Conservation (phyloP, 164 flowering plant species). For the Liriodendron chinense region DNA sequence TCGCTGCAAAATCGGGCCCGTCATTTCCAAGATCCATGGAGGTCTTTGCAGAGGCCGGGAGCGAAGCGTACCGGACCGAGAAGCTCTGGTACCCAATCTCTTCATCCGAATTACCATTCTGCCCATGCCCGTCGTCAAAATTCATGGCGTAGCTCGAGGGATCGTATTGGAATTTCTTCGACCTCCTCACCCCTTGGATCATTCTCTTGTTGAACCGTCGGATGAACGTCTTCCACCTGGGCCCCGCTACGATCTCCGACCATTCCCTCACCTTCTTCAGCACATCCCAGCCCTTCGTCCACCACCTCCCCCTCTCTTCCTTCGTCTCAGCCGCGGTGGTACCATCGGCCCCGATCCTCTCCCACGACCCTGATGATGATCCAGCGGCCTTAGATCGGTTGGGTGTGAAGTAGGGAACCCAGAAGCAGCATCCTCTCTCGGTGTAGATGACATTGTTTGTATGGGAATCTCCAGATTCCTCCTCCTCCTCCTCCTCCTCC, state of each 20-base stretch:
- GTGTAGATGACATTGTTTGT: neutral
- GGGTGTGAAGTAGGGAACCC: constrained; percentile 1
- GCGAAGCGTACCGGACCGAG: constrained; percentile 13
- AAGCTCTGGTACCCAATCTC: constrained; percentile 3
- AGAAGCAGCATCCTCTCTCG: constrained; percentile 3
- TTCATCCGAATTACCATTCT: neutral
- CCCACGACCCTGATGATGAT: neutral
- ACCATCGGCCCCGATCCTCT: neutral
- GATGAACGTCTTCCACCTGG: constrained; percentile 87
- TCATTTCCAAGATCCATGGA: constrained; percentile 4
- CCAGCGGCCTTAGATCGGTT: neutral
- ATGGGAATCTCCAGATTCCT: neutral
- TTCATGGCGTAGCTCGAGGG: constrained; percentile 75
- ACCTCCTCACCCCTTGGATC: constrained; percentile 5
- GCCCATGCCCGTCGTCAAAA: constrained; percentile 59
- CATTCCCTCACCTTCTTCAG: constrained; percentile 57
- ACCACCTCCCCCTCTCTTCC: constrained; percentile 17
- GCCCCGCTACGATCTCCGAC: constrained; percentile 87
- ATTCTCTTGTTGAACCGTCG: constrained; percentile 53
- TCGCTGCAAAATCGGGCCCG: neutral
- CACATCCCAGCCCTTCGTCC: constrained; percentile 19
- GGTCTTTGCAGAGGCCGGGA: constrained; percentile 6
- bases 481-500: neutral
- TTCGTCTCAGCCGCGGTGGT: constrained; percentile 1
- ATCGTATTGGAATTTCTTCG: constrained; percentile 65